Evolutionary conservation across 352 stramenopile species (phyloP).

Genomic region (Elongisporangium prolatum): DNA sequence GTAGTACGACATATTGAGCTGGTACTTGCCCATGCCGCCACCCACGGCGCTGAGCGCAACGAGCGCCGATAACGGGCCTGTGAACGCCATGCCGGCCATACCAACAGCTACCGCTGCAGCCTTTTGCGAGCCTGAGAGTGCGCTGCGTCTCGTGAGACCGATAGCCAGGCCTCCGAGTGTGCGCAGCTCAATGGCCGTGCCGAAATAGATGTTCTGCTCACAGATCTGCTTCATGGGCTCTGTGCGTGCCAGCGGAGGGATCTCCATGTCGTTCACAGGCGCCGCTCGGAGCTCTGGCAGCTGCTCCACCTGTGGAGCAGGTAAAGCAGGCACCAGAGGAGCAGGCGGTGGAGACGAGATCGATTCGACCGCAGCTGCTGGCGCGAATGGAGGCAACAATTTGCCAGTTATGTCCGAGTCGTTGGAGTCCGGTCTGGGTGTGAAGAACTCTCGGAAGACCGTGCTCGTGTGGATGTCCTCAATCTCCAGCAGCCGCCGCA

Average conservation of each 20-base stretch:
- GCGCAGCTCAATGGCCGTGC: constrained; percentile 26
- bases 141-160: constrained; percentile 45
- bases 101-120: constrained; percentile 43
- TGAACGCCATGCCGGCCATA: constrained; percentile 48
- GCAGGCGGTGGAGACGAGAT: not conserved
- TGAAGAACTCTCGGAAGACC: constrained; percentile 44
- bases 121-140: constrained; percentile 48
- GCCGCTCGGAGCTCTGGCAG: not conserved
- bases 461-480: constrained; percentile 34
- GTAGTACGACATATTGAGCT: constrained; percentile 59
- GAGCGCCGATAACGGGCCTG: constrained; percentile 41
- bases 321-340: not conserved
- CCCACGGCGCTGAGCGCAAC: constrained; percentile 48
- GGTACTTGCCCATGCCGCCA: constrained; percentile 56
- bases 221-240: constrained; percentile 25
- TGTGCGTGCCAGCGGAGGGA: not conserved
- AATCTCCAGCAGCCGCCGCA: constrained; percentile 60
- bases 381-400: not conserved
- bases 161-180: constrained; percentile 47
- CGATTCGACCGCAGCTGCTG: not conserved
- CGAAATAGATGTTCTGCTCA: constrained; percentile 28
- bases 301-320: not conserved
- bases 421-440: constrained; percentile 22
- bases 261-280: not conserved
- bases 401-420: constrained; percentile 20